Percentiles rank a stretch among this genome's conserved stretches.
These are phyloP conservation scores for Lactarius tabidus DNA, from an alignment of 768 basidiomycete species.

Conservation along the genomic window DNA sequence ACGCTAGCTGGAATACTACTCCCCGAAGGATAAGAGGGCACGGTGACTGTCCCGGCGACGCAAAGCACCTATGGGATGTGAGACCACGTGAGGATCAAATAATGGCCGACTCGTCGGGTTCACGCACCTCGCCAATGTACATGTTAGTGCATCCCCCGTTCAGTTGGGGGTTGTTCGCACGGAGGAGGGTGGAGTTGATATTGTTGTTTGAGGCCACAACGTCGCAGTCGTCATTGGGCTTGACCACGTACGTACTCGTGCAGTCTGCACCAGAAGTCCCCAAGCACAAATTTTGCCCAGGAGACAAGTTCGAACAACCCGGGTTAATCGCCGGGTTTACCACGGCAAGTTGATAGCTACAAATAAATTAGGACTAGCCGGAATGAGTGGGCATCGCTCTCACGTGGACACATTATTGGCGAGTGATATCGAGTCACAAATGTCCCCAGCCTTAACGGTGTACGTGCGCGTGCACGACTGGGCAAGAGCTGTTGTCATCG, in stretches of 20 bases:
- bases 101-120: not conserved
- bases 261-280: constrained; percentile 61
- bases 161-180: constrained; percentile 73
- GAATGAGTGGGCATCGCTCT: constrained; percentile 27
- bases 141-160: constrained; percentile 54
- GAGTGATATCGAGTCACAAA: constrained; percentile 66
- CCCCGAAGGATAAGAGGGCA: not conserved
- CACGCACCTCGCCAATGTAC: constrained; percentile 69
- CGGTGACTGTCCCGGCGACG: not conserved
- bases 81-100: not conserved
- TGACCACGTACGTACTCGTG: constrained; percentile 52
- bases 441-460: constrained; percentile 53
- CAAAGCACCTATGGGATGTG: constrained; percentile 10
- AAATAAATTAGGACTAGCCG: not conserved
- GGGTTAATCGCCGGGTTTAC: constrained; percentile 48
- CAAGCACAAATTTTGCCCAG: constrained; percentile 55
- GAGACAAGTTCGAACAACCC: constrained; percentile 54
- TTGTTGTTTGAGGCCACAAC: constrained; percentile 37
- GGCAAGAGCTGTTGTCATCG: not conserved
- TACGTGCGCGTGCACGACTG: constrained; percentile 54
- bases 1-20: not conserved
- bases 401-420: constrained; percentile 60
- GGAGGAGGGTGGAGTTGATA: constrained; percentile 53
- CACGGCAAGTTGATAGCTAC: constrained; percentile 69
- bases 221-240: constrained; percentile 54